Evolutionary conservation across 306 rosid genomes (phyloP).

Genomic region (Malus asiatica): DNA sequence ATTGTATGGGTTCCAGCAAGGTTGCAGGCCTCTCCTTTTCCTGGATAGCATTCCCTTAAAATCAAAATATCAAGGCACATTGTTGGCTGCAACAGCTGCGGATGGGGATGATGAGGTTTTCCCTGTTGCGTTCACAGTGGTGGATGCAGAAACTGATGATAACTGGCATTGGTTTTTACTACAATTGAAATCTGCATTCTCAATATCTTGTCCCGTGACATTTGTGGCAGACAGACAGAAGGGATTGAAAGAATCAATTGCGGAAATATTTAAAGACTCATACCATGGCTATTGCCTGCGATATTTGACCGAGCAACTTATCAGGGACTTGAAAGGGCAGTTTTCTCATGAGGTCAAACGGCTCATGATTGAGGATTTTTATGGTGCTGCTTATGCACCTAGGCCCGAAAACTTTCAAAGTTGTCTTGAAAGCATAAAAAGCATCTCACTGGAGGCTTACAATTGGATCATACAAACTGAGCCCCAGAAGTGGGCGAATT

Average conservation of each 20-base stretch:
- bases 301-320: constrained; percentile 78
- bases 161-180: constrained; percentile 92
- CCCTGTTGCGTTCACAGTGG: constrained; percentile 91
- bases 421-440: constrained; percentile 60
- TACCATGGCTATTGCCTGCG: constrained; percentile 78
- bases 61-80: constrained; percentile 89
- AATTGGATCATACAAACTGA: constrained; percentile 80
- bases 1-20: constrained; percentile 83
- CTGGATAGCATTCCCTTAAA: constrained; percentile 75
- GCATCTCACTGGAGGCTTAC: constrained; percentile 73
- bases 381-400: constrained; percentile 74
- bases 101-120: constrained; percentile 84
- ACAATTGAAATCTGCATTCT: constrained; percentile 70
- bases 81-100: constrained; percentile 84
- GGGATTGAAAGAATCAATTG: constrained; percentile 69
- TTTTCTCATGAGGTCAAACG: constrained; percentile 94
- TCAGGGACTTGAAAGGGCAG: constrained; percentile 83
- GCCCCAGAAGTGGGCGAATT: constrained; percentile 82
- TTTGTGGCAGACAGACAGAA: constrained; percentile 87
- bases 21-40: constrained; percentile 89
- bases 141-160: constrained; percentile 84
- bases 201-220: constrained; percentile 65
- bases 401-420: constrained; percentile 66
- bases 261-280: constrained; percentile 63
- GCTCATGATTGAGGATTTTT: constrained; percentile 80